These are phyloP conservation scores for Eragrostis nindensis DNA, from an alignment of 176 grass and related monocot species.

Conservation along the genomic window DNA sequence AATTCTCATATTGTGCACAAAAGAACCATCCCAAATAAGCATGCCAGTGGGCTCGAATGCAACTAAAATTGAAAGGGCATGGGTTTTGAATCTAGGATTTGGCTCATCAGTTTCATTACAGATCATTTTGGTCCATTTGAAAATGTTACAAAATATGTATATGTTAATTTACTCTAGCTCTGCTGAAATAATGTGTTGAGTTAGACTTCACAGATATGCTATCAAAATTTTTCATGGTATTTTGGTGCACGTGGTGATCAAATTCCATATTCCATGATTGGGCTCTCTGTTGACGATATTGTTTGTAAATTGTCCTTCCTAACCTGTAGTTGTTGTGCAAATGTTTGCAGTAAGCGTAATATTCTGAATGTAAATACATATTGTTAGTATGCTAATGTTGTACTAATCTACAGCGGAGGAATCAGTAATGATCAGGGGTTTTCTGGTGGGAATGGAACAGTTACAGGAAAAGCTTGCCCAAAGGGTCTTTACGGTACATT, in stretches of 20 bases:
- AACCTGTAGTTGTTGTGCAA: not conserved
- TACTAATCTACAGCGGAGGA: conserved; percentile 73
- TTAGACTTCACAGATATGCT: conserved; percentile 2
- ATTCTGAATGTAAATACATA: conserved; percentile 16
- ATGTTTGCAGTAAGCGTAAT: not conserved
- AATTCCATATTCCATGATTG: conserved; percentile 25
- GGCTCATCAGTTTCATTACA: not conserved
- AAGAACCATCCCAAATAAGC: not conserved
- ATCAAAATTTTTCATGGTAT: not conserved
- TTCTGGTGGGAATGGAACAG: conserved; percentile 88
- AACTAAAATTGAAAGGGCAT: conserved; percentile 13
- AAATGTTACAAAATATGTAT: not conserved
- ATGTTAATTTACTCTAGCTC: conserved; percentile 9
- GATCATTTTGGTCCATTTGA: conserved; percentile 13
- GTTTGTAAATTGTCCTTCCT: conserved; percentile 17
- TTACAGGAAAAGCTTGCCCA: conserved; percentile 92
- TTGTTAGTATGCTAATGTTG: conserved; percentile 8
- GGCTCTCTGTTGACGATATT: conserved; percentile 22
- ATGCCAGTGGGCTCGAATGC: conserved; percentile 1
- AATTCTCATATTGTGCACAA: not conserved
- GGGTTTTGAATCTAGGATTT: not conserved
- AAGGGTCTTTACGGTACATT: conserved; percentile 98
- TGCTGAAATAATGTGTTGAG: not conserved
- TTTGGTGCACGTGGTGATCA: not conserved
- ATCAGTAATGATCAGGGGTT: conserved; percentile 68